Conservation (phyloP, 2,329 filamentous ascomycete species). For the Penicillium verrucosum region DNA sequence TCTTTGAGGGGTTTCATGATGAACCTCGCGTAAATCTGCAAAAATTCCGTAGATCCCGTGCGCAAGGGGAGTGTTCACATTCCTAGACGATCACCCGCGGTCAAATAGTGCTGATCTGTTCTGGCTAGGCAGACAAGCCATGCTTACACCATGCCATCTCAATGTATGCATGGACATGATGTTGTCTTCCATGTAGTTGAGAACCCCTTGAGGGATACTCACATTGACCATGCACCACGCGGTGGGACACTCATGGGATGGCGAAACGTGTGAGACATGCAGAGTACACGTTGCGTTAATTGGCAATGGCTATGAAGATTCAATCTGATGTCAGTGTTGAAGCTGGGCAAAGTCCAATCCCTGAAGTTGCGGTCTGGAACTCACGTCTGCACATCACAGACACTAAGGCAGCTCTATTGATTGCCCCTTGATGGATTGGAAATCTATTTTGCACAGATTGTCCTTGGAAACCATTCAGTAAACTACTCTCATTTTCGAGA, state of each 20-base stretch:
- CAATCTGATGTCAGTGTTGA: not conserved
- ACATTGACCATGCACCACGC: slow-evolving; percentile 12
- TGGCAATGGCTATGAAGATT: not conserved
- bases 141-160: slow-evolving; percentile 7
- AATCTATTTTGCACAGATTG: no score
- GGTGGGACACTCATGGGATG: slow-evolving; percentile 10
- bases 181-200: not conserved
- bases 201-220: not conserved
- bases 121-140: not conserved
- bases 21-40: slow-evolving; percentile 20
- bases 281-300: slow-evolving; percentile 3
- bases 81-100: slow-evolving; percentile 11
- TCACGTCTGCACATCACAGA: no score
- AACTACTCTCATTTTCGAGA: no score
- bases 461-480: no score
- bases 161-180: not conserved
- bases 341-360: not conserved
- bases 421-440: no score
- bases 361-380: slow-evolving; percentile 14
- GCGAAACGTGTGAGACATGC: slow-evolving; percentile 21
- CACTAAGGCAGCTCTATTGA: no score
- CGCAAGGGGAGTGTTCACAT: slow-evolving; percentile 17
- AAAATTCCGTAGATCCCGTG: slow-evolving; percentile 13
- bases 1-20: slow-evolving; percentile 10
- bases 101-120: not conserved